Evolutionary conservation across 345 rosid species (phyloP).

Genomic region (Populus deltoides): DNA sequence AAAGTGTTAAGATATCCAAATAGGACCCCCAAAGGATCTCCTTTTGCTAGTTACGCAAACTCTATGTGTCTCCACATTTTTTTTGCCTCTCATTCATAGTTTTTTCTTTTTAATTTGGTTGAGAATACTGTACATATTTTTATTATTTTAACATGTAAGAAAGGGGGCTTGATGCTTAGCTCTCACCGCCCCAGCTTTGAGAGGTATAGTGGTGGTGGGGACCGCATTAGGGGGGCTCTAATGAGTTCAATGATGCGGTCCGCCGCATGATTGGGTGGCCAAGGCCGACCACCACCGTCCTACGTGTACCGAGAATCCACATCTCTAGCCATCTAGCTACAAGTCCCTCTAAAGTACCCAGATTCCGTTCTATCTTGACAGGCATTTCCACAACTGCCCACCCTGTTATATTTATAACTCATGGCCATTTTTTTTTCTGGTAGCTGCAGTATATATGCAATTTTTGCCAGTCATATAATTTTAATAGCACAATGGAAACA

Average conservation of each 20-base stretch:
- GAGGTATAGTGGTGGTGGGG: constrained; percentile 39
- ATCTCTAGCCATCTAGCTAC: constrained; percentile 14
- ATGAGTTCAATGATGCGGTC: constrained; percentile 58
- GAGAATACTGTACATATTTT: background rate
- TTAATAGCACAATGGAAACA: no score
- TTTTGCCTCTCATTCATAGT: background rate
- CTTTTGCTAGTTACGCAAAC: constrained; percentile 59
- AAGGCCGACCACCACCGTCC: constrained; percentile 91
- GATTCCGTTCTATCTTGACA: background rate
- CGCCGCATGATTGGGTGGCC: constrained; percentile 70
- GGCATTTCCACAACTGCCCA: background rate
- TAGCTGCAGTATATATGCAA: no score
- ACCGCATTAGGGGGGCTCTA: constrained; percentile 21
- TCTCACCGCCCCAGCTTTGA: constrained; percentile 43
- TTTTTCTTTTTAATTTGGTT: background rate
- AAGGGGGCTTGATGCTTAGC: constrained; percentile 4
- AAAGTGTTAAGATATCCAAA: constrained; percentile 34
- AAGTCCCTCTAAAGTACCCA: background rate
- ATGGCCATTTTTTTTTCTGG: no score
- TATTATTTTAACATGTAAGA: background rate
- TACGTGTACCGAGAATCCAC: constrained; percentile 49
- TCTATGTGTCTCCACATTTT: constrained; percentile 18
- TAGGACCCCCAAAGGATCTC: constrained; percentile 48
- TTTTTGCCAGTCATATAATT: no score
- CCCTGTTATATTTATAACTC: background rate